Conservation (phyloP, 2,329 filamentous ascomycete species). For the Cercospora citrullina region DNA sequence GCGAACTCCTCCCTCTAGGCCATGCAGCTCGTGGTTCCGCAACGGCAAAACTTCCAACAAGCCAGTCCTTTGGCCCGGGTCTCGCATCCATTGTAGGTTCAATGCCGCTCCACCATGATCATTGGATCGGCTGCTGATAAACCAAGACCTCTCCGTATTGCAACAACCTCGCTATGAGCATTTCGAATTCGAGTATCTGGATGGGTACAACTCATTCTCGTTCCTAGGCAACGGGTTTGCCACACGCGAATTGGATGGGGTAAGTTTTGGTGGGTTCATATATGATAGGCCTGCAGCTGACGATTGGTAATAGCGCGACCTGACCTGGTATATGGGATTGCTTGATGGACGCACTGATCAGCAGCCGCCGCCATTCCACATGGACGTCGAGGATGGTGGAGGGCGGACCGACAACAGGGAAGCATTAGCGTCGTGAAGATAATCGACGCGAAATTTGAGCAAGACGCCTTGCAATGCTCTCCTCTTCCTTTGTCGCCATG, state of each 20-base stretch:
- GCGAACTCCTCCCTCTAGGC: not conserved
- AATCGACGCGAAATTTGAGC: not conserved
- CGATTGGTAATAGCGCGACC: not conserved
- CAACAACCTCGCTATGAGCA: not conserved
- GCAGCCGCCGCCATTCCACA: not conserved
- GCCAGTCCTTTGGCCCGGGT: not conserved
- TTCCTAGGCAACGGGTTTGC: not conserved
- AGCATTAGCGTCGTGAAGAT: not conserved
- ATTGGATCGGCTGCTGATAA: not conserved
- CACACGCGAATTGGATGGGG: not conserved
- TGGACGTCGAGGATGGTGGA: not conserved
- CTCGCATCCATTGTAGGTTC: not conserved
- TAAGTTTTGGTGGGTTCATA: not conserved
- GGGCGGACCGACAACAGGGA: not conserved
- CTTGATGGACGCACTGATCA: not conserved
- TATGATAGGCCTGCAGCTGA: not conserved
- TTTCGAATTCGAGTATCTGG: not conserved
- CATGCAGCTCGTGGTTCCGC: not conserved
- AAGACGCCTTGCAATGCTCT: not conserved
- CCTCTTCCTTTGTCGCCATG: not conserved
- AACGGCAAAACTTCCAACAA: not conserved
- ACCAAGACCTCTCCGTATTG: not conserved
- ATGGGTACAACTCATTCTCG: not conserved
- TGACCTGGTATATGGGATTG: not conserved
- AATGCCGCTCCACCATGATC: not conserved